Percentiles rank a stretch among this genome's conserved stretches.
Evolutionary conservation across 2,329 filamentous ascomycete genomes (phyloP).

Genomic region (Ciborinia camelliae): DNA sequence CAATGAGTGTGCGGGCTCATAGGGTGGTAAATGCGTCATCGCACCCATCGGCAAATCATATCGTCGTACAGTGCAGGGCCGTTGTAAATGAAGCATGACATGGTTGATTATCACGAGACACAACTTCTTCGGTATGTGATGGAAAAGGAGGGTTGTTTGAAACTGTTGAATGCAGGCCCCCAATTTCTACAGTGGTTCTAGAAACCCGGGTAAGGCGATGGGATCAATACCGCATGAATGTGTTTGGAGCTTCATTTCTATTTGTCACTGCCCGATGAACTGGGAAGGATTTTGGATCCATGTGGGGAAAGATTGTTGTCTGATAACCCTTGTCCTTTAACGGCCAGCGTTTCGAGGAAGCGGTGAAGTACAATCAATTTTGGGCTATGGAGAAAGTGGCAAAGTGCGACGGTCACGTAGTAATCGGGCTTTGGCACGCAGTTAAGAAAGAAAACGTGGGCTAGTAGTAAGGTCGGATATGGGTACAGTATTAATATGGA

Average conservation of each 20-base stretch:
- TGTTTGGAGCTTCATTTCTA: slow-evolving; percentile 18
- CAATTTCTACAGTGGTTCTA: slow-evolving; percentile 23
- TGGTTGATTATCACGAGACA: slow-evolving; percentile 6
- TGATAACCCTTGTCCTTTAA: slow-evolving; percentile 25
- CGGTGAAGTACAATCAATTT: neutral
- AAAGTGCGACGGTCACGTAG: neutral
- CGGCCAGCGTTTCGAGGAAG: slow-evolving; percentile 25
- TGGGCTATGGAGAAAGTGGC: neutral
- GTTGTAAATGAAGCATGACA: neutral
- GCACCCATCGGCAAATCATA: neutral
- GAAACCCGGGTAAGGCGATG: slow-evolving; percentile 20
- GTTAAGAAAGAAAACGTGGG: neutral
- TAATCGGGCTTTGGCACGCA: neutral
- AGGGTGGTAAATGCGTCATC: neutral
- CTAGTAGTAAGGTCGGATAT: neutral
- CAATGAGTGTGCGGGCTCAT: slow-evolving; percentile 7
- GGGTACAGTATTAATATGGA: neutral
- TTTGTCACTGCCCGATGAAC: slow-evolving; percentile 19
- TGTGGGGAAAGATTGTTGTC: slow-evolving; percentile 16
- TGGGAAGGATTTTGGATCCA: slow-evolving; percentile 10
- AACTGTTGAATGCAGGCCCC: slow-evolving; percentile 11
- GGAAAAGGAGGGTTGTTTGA: too few relatives aligned
- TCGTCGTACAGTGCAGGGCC: neutral
- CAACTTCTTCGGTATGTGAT: neutral
- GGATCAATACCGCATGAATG: slow-evolving; percentile 20